phyloP scores from a whole-genome alignment of 257 asterid genomes.

The Rauvolfia tetraphylla region DNA sequence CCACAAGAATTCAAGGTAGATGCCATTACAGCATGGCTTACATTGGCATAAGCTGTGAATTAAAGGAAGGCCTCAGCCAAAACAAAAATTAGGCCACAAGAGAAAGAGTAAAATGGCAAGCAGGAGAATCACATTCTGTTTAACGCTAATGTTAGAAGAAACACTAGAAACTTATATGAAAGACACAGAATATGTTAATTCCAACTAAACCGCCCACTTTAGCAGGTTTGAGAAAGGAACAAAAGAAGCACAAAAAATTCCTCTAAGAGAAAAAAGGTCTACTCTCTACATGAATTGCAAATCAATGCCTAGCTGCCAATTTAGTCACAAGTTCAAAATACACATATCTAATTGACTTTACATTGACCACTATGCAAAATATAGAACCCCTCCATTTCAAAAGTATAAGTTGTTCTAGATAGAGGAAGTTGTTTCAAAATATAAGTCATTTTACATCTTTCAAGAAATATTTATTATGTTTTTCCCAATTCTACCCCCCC shows the following conservation, averaged over 20 bases:
- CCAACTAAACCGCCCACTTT: neutral
- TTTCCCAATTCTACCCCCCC: too few relatives aligned
- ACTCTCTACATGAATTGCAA: neutral
- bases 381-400: too few relatives aligned
- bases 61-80: neutral
- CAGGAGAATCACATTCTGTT: slow-evolving; percentile 1
- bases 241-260: neutral
- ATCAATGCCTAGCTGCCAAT: neutral
- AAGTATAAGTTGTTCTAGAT: too few relatives aligned
- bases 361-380: neutral
- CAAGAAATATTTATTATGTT: too few relatives aligned
- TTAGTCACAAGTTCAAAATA: neutral
- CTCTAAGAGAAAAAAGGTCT: neutral
- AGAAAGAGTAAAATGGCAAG: neutral
- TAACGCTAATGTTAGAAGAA: neutral
- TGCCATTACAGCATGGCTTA: neutral
- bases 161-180: neutral
- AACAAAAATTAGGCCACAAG: neutral
- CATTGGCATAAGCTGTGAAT: neutral
- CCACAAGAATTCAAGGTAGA: neutral
- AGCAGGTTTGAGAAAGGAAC: too few relatives aligned
- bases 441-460: too few relatives aligned
- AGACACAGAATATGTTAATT: neutral
- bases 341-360: neutral
- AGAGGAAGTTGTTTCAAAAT: too few relatives aligned